These are phyloP conservation scores for Quillaja saponaria DNA, from an alignment of 306 rosid species.

Conservation along the genomic window DNA sequence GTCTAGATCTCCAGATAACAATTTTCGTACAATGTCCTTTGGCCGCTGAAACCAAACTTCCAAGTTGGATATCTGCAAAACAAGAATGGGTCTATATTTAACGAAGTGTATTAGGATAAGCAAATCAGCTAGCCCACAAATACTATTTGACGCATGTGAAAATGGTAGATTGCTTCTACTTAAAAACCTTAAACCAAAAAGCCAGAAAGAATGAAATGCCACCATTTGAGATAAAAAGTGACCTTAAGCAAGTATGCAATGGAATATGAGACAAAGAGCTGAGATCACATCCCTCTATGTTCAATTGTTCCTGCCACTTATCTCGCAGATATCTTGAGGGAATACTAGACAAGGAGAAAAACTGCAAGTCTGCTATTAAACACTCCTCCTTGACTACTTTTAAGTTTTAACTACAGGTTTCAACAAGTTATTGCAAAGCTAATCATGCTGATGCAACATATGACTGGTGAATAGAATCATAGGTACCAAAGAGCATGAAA, in stretches of 20 bases:
- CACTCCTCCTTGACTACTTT: no score
- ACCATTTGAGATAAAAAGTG: not conserved
- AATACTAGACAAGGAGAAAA: no score
- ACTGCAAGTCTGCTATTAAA: no score
- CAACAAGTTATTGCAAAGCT: no score
- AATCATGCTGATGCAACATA: no score
- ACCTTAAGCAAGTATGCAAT: not conserved
- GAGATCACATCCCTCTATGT: not conserved
- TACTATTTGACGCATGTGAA: not conserved
- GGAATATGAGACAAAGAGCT: not conserved
- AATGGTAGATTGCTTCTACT: not conserved
- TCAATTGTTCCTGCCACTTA: not conserved
- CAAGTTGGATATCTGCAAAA: slow-evolving; percentile 65
- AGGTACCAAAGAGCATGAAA: no score
- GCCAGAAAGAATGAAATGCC: not conserved
- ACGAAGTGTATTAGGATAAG: not conserved
- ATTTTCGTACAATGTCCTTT: slow-evolving; percentile 74
- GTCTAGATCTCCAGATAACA: slow-evolving; percentile 86
- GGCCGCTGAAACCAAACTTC: slow-evolving; percentile 98
- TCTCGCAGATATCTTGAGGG: no score
- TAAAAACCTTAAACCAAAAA: not conserved
- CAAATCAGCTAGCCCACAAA: not conserved
- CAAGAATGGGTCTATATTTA: not conserved
- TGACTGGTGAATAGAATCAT: no score
- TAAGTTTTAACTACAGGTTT: no score